These are phyloP conservation scores for Fusarium brevicatenulatum DNA, from an alignment of 2,329 filamentous ascomycete genomes.

Conservation along the genomic window DNA sequence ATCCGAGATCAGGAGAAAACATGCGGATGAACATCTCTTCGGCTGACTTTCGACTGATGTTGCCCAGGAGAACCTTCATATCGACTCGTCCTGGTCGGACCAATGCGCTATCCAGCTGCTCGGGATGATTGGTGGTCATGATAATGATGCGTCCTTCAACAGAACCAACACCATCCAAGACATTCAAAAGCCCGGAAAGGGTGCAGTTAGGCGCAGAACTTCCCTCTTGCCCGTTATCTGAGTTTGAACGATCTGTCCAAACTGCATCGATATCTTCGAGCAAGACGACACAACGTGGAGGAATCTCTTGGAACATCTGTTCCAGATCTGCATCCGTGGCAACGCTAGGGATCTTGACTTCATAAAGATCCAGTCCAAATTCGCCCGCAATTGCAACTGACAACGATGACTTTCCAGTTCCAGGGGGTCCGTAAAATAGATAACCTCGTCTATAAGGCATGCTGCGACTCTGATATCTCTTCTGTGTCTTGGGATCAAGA, in stretches of 20 bases:
- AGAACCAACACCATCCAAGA: constrained; percentile 75
- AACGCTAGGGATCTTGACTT: constrained; percentile 60
- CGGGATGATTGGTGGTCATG: constrained; percentile 77
- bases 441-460: constrained; percentile 61
- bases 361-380: constrained; percentile 62
- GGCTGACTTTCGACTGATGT: constrained; percentile 56
- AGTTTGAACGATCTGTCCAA: constrained; percentile 43
- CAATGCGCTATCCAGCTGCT: constrained; percentile 72
- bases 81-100: constrained; percentile 75
- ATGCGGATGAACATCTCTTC: constrained; percentile 60
- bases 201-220: constrained; percentile 52
- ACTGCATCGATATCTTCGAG: constrained; percentile 65
- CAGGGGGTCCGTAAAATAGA: constrained; percentile 71
- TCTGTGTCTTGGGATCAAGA: constrained; percentile 57
- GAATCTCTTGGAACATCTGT: constrained; percentile 63
- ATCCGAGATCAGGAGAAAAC: constrained; percentile 52
- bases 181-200: constrained; percentile 74
- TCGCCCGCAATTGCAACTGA: constrained; percentile 63
- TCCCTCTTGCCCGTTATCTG: constrained; percentile 30
- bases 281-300: constrained; percentile 62
- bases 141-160: constrained; percentile 76
- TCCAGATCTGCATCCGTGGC: constrained; percentile 61
- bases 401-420: constrained; percentile 68
- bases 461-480: constrained; percentile 69
- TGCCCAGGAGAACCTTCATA: constrained; percentile 67